Conservation (phyloP, 1,284 basidiomycete species). For the Gomphus bonarii region DNA sequence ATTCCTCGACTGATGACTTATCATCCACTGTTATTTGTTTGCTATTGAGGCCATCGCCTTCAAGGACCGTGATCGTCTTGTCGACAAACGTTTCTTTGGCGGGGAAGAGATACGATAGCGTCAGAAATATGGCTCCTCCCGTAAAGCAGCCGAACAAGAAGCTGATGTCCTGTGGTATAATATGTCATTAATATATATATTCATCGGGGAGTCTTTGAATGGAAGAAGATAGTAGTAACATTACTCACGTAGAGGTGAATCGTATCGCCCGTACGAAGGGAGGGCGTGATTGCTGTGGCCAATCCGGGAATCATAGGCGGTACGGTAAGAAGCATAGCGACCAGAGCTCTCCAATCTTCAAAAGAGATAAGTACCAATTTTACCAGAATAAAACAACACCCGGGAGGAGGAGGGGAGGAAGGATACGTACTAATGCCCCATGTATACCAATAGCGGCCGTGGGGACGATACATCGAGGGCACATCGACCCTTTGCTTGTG, state of each 20-base stretch:
- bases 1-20: not conserved
- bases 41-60: conserved; percentile 12
- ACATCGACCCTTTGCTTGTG: conserved; percentile 18
- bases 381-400: not conserved
- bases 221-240: conserved; percentile 9
- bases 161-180: conserved; percentile 17
- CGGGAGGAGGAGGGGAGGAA: not conserved
- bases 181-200: not conserved
- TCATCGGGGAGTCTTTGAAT: not conserved
- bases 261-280: conserved; percentile 42
- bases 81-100: conserved; percentile 48
- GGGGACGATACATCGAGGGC: conserved; percentile 18
- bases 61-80: conserved; percentile 25
- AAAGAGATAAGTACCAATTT: not conserved
- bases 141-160: conserved; percentile 27
- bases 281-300: conserved; percentile 52
- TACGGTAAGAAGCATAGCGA: conserved; percentile 52
- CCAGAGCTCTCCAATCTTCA: conserved; percentile 65
- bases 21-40: conserved; percentile 8
- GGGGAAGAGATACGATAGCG: conserved; percentile 44
- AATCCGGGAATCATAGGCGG: conserved; percentile 60
- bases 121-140: conserved; percentile 36
- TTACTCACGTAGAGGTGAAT: conserved; percentile 30
- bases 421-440: conserved; percentile 15
- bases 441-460: conserved; percentile 19